phyloP scores from a whole-genome alignment of 805 yeast species.

The Metschnikowia continentalis region DNA sequence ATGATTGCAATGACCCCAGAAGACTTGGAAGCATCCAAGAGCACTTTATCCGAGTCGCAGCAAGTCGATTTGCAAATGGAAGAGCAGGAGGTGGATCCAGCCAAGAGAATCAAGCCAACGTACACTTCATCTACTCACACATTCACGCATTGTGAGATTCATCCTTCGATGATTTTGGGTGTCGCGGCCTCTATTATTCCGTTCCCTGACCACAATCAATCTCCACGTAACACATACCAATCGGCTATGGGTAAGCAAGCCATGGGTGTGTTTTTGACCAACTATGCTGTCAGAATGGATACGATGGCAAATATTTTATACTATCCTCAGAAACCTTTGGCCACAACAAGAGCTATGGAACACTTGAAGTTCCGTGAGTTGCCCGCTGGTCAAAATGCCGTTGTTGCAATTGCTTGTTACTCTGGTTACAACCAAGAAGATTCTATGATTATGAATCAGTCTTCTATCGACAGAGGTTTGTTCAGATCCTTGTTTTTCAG shows the following conservation, averaged over 20 bases:
- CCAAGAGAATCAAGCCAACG: conserved; percentile 78
- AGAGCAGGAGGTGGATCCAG: conserved; percentile 59
- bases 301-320: conserved; percentile 98
- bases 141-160: conserved; percentile 98
- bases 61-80: conserved; percentile 41
- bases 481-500: conserved; percentile 95
- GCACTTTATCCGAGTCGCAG: conserved; percentile 38
- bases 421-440: conserved; percentile 99
- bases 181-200: conserved; percentile 99
- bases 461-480: conserved; percentile 93
- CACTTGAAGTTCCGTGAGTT: conserved; percentile 93
- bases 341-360: conserved; percentile 98
- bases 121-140: conserved; percentile 57
- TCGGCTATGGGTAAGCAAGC: conserved; percentile 99
- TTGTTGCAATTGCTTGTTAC: conserved; percentile 97
- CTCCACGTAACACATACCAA: conserved; percentile 98
- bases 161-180: conserved; percentile 97
- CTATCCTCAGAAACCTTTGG: conserved; percentile 97
- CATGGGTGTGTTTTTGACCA: conserved; percentile 97
- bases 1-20: conserved; percentile 99
- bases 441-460: conserved; percentile 99
- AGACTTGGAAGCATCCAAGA: conserved; percentile 70
- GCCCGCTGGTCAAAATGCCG: conserved; percentile 98
- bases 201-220: conserved; percentile 99
- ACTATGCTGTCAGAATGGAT: conserved; percentile 96